Percentiles rank a stretch among this genome's conserved stretches.
Conservation (phyloP, 2,329 filamentous ascomycete genomes). For the Tolypocladium amazonense region DNA sequence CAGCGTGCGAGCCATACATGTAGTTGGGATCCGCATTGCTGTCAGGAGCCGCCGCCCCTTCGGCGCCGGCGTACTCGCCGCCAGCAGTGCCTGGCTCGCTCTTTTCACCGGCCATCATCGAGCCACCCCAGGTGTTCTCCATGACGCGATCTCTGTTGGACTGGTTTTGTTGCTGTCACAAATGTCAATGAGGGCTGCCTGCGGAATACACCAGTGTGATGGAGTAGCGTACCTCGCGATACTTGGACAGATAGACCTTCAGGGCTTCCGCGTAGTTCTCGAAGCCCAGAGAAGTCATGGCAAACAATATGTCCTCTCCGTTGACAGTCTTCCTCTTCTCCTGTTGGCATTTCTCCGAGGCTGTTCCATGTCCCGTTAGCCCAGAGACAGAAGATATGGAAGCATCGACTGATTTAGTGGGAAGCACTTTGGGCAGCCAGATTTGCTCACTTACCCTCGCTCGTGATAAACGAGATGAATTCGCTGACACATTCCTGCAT, state of each 20-base stretch:
- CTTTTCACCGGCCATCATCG: slow-evolving; percentile 22
- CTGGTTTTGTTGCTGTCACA: slow-evolving; percentile 28
- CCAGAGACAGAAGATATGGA: not conserved
- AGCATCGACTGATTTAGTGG: not conserved
- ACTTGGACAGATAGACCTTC: slow-evolving; percentile 96
- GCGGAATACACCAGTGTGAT: not conserved
- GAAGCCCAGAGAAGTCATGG: slow-evolving; percentile 97
- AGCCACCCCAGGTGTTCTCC: slow-evolving; percentile 21
- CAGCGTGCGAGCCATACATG: slow-evolving; percentile 42
- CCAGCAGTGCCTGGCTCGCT: slow-evolving; percentile 15
- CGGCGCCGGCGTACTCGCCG: slow-evolving; percentile 31
- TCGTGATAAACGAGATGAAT: slow-evolving; percentile 99
- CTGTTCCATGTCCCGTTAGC: slow-evolving; percentile 34
- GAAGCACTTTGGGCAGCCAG: not conserved
- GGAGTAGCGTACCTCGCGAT: slow-evolving; percentile 63
- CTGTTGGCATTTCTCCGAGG: slow-evolving; percentile 97
- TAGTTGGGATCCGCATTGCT: slow-evolving; percentile 32
- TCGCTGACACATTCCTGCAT: slow-evolving; percentile 99
- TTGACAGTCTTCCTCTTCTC: slow-evolving; percentile 99
- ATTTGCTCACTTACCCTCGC: slow-evolving; percentile 62
- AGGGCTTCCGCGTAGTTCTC: slow-evolving; percentile 97
- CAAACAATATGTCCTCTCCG: slow-evolving; percentile 95
- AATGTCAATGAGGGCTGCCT: slow-evolving; percentile 3
- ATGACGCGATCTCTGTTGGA: slow-evolving; percentile 28
- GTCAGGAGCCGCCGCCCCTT: slow-evolving; percentile 29